A percentile compares a stretch with the other conserved stretches of the same genome.
Evolutionary conservation across 371 early-diverging fungal genomes (phyloP).

Genomic region (Chytridiales sp.): DNA sequence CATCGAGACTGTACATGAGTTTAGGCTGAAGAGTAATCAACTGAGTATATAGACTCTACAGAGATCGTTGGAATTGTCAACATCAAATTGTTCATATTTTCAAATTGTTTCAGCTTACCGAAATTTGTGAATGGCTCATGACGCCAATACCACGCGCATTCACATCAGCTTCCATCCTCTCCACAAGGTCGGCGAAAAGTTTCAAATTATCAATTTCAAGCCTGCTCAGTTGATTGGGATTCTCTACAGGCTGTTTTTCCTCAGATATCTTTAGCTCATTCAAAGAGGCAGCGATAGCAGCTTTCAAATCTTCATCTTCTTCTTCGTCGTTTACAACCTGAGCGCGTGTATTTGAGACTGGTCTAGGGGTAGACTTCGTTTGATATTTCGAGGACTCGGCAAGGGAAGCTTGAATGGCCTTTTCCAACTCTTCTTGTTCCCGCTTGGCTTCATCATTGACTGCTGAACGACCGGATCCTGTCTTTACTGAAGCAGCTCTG

Average conservation of each 20-base stretch:
- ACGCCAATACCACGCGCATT: slow-evolving; percentile 36
- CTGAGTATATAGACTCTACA: slow-evolving; percentile 65
- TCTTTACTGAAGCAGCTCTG: not conserved
- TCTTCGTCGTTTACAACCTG: slow-evolving; percentile 55
- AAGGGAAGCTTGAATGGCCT: slow-evolving; percentile 83
- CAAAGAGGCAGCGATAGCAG: slow-evolving; percentile 92
- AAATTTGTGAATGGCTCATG: slow-evolving; percentile 38
- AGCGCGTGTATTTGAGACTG: too few relatives aligned
- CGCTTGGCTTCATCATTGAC: slow-evolving; percentile 26
- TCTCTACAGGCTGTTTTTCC: slow-evolving; percentile 12
- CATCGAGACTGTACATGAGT: slow-evolving; percentile 62
- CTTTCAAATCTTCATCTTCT: slow-evolving; percentile 84
- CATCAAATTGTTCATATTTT: too few relatives aligned
- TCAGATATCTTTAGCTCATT: slow-evolving; percentile 53
- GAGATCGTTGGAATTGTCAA: too few relatives aligned
- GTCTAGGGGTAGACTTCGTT: slow-evolving; percentile 17
- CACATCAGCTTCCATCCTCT: slow-evolving; percentile 47
- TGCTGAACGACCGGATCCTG: too few relatives aligned
- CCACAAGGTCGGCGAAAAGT: slow-evolving; percentile 66
- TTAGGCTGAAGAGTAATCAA: slow-evolving; percentile 74
- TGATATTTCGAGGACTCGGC: slow-evolving; percentile 64
- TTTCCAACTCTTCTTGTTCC: slow-evolving; percentile 82
- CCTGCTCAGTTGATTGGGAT: slow-evolving; percentile 49
- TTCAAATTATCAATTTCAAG: slow-evolving; percentile 72
- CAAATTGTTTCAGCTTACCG: too few relatives aligned